Base-by-base conservation (phyloP, 352 stramenopile genomes). In the Phytophthora meadii region DNA sequence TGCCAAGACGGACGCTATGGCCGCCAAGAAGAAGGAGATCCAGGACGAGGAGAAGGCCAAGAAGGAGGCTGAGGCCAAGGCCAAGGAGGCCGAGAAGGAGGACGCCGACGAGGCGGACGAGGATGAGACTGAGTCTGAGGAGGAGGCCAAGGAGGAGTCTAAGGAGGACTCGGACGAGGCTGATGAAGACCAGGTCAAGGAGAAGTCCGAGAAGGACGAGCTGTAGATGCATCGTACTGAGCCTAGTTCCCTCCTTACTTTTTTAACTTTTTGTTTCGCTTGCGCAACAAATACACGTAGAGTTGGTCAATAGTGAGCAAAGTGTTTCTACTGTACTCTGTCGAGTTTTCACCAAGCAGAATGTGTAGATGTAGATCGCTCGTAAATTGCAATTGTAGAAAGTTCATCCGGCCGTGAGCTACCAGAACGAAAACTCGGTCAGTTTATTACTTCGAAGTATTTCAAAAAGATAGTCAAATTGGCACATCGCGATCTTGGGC, bases 1-100 rank as follows among this genome's bases (percentile, higher is more conserved):
- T 30, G 57, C 56, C 27, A 94, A 98, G 69, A 80, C 82, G 48
- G 77, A 98, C 65, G 79, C 86, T 42, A 76, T 92, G 47, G 82
- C 82, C 55, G 72, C 82, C 47, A 89, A 92, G 76, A 90, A 90
- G 75, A 84, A 95, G 63, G 72, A 88, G 58, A 70, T 80, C 36
- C 82, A 97, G 66, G 88, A 94, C 67, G 84, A 80, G 51, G 81
- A 90, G 70, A 84, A 84, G 66, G 74, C 72, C 25, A 80, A 89
- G 65, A 67, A 78, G 37, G 76, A 97, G 66, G 78, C 84, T 28
- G 80, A 94, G 66, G 79, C 76, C 14, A 84, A 88, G 74, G 82
- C 87, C 50, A 89, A 94, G 67, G 88, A 88, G 44, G 78, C 83
- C 15, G 86, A 90, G 58, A 70, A 83, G 45, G 74, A 96, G 63